Evolutionary conservation across 177 flowering plant species (phyloP), one percentile per base, ranked within the genome.

Genomic region (Vitis hybrid): DNA sequence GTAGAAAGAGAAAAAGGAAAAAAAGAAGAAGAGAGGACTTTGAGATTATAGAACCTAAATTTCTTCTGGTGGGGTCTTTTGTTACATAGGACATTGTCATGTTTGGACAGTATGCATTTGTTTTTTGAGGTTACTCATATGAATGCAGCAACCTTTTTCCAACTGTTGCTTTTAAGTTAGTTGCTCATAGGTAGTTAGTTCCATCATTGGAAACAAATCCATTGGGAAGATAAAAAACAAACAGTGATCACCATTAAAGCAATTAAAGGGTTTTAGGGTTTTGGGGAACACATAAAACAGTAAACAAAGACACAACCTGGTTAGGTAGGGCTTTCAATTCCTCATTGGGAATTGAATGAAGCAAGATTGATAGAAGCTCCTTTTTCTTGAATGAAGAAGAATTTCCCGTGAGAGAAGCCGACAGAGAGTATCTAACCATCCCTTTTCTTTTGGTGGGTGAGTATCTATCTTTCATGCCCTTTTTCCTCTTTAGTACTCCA

Each of bases 361-460:
- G 11, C 32, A 13, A 64, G 68, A 21, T 17, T 24, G 35, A 50
- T 17, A 52, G 48, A 46, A 46, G 18, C 56, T 41, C 9, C 15
- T 51, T 10, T 21, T 12, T 8, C 32, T 64, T 11, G 9, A 18
- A 59, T 20, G 67, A 63, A 48, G n/a, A 60, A 58, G 17, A 71
- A 49, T 68, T 69, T 56, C 35, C 58, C 17, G 17, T 30, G 9
- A 67, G 55, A 76, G 79, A 74, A 81, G 65, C 81, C 80, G 87
- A 87, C 91, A 81, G 58, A 77, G 65, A 79, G 87, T 74, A 84
- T 84, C 85, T 71, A 69, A 74, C 78, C 69, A 59, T 73, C 59
- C 11, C 64, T 14, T 32, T 18, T 30, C 52, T 32, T 32, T 24
- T 46, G 46, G 46, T 41, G 8, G 46, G 8, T 41, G 46, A 41